Percentiles rank a stretch among this genome's conserved stretches.
Conservation (phyloP, 192 early-diverging fungal genomes). For the Gaertneriomyces sp. region DNA sequence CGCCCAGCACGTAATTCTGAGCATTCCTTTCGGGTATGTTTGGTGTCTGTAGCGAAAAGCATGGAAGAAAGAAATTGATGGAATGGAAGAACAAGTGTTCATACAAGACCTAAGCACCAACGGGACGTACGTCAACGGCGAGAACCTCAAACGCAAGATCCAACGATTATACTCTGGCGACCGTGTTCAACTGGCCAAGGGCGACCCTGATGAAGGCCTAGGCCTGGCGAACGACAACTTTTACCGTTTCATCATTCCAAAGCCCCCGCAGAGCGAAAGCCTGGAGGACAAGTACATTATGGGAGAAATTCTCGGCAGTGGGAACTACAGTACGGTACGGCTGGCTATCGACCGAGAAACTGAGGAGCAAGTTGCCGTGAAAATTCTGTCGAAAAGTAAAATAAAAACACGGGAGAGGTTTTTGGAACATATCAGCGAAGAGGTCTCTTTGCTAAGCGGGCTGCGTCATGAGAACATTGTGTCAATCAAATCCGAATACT, state of each 20-base stretch:
- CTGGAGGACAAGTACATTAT: conserved; percentile 27
- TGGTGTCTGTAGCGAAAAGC: conserved; percentile 18
- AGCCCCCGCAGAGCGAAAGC: conserved; percentile 6
- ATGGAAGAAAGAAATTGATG: conserved; percentile 4
- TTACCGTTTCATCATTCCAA: conserved; percentile 10
- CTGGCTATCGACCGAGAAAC: conserved; percentile 56
- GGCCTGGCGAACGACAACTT: not conserved
- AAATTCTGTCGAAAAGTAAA: conserved; percentile 64
- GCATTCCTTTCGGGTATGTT: not conserved
- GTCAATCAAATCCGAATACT: conserved; percentile 60
- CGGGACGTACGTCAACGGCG: conserved; percentile 67
- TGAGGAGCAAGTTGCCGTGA: conserved; percentile 62
- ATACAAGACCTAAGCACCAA: conserved; percentile 58
- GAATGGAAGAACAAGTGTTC: conserved; percentile 16
- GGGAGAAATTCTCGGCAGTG: conserved; percentile 32
- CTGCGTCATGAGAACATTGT: conserved; percentile 63
- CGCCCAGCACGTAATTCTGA: not conserved
- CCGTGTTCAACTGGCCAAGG: conserved; percentile 56
- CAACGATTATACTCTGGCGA: conserved; percentile 59
- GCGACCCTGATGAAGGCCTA: conserved; percentile 26
- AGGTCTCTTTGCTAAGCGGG: conserved; percentile 59
- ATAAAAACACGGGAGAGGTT: conserved; percentile 53
- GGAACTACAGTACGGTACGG: conserved; percentile 70
- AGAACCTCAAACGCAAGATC: conserved; percentile 47
- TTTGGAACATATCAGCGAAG: conserved; percentile 63